Evolutionary conservation across 495 filamentous ascomycete genomes (phyloP).

Genomic region (Parmelia sp.): DNA sequence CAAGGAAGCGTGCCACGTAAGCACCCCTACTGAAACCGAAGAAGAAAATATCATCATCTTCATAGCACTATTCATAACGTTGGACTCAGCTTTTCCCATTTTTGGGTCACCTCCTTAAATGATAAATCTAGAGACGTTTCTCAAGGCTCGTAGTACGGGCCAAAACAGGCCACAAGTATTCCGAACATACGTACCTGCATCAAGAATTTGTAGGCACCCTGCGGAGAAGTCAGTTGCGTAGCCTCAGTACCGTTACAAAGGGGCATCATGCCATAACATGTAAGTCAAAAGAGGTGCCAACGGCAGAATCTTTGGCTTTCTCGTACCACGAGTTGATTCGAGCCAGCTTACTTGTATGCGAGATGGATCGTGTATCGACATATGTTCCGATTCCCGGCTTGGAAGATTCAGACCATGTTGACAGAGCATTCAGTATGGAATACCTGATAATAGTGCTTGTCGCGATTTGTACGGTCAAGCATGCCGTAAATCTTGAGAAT

Average conservation of each 20-base stretch:
- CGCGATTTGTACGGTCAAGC: constrained; percentile 50
- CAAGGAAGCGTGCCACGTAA: constrained; percentile 81
- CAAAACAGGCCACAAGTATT: not conserved
- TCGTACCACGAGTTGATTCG: constrained; percentile 67
- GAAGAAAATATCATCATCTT: constrained; percentile 72
- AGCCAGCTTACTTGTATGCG: constrained; percentile 56
- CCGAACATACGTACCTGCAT: constrained; percentile 48
- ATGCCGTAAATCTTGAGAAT: constrained; percentile 79
- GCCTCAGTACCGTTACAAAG: not conserved
- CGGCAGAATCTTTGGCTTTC: constrained; percentile 78
- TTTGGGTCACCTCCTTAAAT: not conserved
- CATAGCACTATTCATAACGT: constrained; percentile 48
- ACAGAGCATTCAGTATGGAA: not conserved
- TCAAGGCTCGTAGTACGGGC: not conserved
- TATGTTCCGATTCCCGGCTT: constrained; percentile 81
- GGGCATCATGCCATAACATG: constrained; percentile 39
- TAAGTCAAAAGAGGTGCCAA: constrained; percentile 76
- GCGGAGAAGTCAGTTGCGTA: constrained; percentile 30
- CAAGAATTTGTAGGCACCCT: constrained; percentile 80
- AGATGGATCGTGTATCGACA: constrained; percentile 56
- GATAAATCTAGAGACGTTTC: not conserved
- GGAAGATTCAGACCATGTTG: constrained; percentile 40
- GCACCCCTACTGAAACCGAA: constrained; percentile 83
- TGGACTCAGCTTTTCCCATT: not conserved
- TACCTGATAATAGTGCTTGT: constrained; percentile 58